These are phyloP conservation scores for Diphasiastrum complanatum DNA, from an alignment of 83 land plant genomes.

Conservation along the genomic window DNA sequence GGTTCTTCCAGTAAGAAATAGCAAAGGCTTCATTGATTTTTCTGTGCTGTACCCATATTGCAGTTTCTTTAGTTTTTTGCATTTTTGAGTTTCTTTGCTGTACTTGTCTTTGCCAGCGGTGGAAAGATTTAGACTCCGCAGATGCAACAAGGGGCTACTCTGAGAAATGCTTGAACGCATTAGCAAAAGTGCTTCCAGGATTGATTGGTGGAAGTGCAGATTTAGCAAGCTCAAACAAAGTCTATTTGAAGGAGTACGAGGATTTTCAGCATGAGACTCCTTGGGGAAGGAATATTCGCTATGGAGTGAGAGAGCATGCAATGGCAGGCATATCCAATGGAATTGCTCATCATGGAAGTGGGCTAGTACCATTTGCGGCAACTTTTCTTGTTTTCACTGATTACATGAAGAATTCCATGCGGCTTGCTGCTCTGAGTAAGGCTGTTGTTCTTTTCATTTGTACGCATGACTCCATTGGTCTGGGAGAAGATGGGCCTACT, in stretches of 20 bases:
- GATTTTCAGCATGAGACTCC: constrained; percentile 53
- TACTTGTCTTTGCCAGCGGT: too few species aligned
- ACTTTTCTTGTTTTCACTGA: constrained; percentile 84
- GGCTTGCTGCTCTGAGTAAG: constrained; percentile 63
- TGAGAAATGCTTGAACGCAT: constrained; percentile 57
- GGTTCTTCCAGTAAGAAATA: constrained; percentile 29
- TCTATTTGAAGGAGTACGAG: constrained; percentile 42
- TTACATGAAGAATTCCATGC: constrained; percentile 85
- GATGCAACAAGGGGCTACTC: constrained; percentile 85
- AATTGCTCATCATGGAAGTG: constrained; percentile 63
- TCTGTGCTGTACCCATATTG: too few species aligned
- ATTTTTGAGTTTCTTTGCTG: too few species aligned
- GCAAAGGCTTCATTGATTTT: too few species aligned
- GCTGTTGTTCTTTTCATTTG: constrained; percentile 68
- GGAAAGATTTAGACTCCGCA: constrained; percentile 30
- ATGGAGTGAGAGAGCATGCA: constrained; percentile 83
- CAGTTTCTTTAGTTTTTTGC: too few species aligned
- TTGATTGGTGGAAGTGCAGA: constrained; percentile 87
- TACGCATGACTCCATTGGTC: constrained; percentile 86
- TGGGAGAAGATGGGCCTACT: constrained; percentile 92
- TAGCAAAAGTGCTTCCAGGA: constrained; percentile 58
- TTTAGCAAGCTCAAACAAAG: constrained; percentile 79
- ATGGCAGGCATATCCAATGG: constrained; percentile 95
- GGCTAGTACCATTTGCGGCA: constrained; percentile 72
- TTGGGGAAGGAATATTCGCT: constrained; percentile 66